Conservation (phyloP, 306 rosid species). For the Citrullus amarus region DNA sequence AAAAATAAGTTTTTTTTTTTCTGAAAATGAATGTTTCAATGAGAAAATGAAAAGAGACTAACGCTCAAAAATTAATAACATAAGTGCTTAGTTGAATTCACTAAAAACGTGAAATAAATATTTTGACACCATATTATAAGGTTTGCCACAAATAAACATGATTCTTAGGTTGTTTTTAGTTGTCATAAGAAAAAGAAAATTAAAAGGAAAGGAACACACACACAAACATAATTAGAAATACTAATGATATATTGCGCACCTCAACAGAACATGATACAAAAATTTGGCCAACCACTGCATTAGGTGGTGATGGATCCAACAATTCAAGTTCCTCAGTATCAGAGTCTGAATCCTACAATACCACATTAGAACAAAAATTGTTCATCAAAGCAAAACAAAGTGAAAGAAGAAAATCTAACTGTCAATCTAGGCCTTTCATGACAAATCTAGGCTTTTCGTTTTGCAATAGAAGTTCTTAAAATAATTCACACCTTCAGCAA, state of each 20-base stretch:
- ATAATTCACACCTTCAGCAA: neutral
- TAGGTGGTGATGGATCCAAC: conserved; percentile 65
- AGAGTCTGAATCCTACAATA: conserved; percentile 51
- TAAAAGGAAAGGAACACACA: neutral
- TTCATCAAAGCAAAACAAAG: conserved; percentile 6
- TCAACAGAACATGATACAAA: conserved; percentile 66
- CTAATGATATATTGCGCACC: conserved; percentile 25
- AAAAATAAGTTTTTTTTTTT: neutral
- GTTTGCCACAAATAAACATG: neutral
- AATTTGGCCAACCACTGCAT: conserved; percentile 57
- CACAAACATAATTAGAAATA: neutral
- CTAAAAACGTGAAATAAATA: neutral
- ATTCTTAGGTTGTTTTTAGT: neutral
- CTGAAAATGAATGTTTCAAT: too few relatives aligned
- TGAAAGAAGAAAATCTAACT: conserved; percentile 1
- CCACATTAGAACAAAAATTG: conserved; percentile 12
- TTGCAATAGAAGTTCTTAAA: neutral
- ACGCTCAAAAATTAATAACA: too few relatives aligned
- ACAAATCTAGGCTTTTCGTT: neutral
- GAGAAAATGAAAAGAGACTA: too few relatives aligned
- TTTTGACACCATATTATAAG: neutral
- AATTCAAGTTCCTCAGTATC: conserved; percentile 38
- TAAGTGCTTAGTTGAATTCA: neutral
- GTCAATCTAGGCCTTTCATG: neutral
- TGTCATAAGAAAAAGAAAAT: neutral